These are phyloP conservation scores for Sextonia rubra DNA, from an alignment of 164 flowering plant species.

Conservation along the genomic window DNA sequence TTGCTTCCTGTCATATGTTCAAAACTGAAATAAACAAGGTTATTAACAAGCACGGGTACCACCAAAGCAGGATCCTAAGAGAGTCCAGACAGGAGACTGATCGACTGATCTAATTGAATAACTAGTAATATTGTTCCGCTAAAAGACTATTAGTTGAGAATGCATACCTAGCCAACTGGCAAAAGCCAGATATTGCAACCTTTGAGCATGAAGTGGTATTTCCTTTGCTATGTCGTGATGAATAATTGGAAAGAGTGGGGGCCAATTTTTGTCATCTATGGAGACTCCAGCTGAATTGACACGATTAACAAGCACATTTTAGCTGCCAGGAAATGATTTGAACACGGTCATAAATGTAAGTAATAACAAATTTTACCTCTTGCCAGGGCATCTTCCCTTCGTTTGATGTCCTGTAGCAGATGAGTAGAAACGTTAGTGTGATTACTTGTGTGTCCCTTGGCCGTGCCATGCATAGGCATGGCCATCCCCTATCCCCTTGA, in stretches of 20 bases:
- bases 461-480: too few relatives aligned
- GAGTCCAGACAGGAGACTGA: too few relatives aligned
- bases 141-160: too few relatives aligned
- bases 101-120: too few relatives aligned
- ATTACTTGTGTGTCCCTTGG: too few relatives aligned
- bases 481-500: too few relatives aligned
- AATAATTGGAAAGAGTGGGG: conserved; percentile 91
- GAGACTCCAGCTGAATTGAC: conserved; percentile 65
- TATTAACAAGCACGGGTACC: too few relatives aligned
- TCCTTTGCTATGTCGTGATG: conserved; percentile 97
- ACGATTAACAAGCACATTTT: conserved; percentile 5
- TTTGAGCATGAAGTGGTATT: conserved; percentile 92
- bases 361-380: conserved; percentile 38
- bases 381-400: conserved; percentile 86
- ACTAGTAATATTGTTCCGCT: too few relatives aligned
- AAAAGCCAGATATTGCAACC: conserved; percentile 95
- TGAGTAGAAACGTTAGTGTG: background rate
- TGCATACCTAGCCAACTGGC: conserved; percentile 98
- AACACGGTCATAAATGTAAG: background rate
- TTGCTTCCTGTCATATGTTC: too few relatives aligned
- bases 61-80: too few relatives aligned
- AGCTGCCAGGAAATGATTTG: background rate
- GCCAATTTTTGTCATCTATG: conserved; percentile 84
- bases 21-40: too few relatives aligned
- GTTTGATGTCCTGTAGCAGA: conserved; percentile 61